Evolutionary conservation across 495 filamentous ascomycete species (phyloP).

Genomic region (Penicillium lividum): DNA sequence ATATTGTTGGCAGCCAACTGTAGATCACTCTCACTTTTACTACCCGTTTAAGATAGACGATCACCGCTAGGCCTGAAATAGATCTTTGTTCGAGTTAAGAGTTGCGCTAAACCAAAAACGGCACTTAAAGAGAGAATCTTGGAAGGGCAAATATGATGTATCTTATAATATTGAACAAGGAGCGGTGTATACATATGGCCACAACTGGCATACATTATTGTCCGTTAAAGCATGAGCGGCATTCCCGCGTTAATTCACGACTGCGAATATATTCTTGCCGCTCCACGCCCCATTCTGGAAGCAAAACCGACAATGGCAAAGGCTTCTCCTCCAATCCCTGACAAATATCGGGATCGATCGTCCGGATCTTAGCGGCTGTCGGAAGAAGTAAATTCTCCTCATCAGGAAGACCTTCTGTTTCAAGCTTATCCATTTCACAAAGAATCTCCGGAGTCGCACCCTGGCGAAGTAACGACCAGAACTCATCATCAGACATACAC

Average conservation of each 20-base stretch:
- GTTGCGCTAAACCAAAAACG: neutral
- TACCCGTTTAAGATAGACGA: neutral
- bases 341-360: constrained; percentile 41
- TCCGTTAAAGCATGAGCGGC: neutral
- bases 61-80: too few species aligned
- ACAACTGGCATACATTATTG: too few species aligned
- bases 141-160: too few species aligned
- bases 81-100: neutral
- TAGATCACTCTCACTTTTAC: neutral
- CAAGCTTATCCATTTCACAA: constrained; percentile 31
- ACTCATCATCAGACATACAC: constrained; percentile 38
- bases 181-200: too few species aligned
- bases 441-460: constrained; percentile 26
- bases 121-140: neutral
- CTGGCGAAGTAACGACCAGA: constrained; percentile 35
- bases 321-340: constrained; percentile 13
- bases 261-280: constrained; percentile 33
- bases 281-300: constrained; percentile 34
- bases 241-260: constrained; percentile 17
- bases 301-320: constrained; percentile 32
- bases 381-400: constrained; percentile 31
- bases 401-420: constrained; percentile 31
- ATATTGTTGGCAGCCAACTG: too few species aligned
- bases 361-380: constrained; percentile 35
- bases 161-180: too few species aligned